Conservation (phyloP, 148 eudicot genomes). For the Chenopodium berlandieri region DNA sequence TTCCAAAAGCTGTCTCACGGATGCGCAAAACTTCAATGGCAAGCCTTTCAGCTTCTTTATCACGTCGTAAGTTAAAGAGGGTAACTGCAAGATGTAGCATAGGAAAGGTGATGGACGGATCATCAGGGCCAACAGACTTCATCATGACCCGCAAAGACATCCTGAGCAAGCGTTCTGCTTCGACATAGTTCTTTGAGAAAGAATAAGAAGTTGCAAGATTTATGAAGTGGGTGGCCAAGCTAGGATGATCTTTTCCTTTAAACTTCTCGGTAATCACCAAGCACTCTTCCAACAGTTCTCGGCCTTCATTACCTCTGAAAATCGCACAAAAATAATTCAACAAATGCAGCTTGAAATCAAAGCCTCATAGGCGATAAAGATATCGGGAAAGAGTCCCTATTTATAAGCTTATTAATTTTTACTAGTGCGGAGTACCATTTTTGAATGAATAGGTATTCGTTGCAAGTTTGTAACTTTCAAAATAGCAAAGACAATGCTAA, state of each 20-base stretch:
- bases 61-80: slow-evolving; percentile 56
- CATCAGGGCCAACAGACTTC: slow-evolving; percentile 56
- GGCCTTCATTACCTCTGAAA: slow-evolving; percentile 73
- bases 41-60: slow-evolving; percentile 79
- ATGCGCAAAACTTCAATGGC: slow-evolving; percentile 59
- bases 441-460: too few relatives aligned
- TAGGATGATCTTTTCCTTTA: slow-evolving; percentile 78
- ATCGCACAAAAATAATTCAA: slow-evolving; percentile 1
- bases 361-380: background rate
- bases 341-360: background rate
- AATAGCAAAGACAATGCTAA: too few relatives aligned
- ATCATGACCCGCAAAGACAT: slow-evolving; percentile 58
- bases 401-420: background rate
- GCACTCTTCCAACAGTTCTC: slow-evolving; percentile 71
- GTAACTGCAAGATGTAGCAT: slow-evolving; percentile 81
- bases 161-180: slow-evolving; percentile 78
- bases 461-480: too few relatives aligned
- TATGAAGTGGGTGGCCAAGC: slow-evolving; percentile 58
- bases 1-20: slow-evolving; percentile 80
- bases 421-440: too few relatives aligned
- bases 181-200: slow-evolving; percentile 54
- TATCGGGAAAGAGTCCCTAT: background rate
- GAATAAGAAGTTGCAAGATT: slow-evolving; percentile 91
- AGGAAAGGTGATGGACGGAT: slow-evolving; percentile 75
- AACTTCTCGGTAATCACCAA: slow-evolving; percentile 54